Percentiles rank a stretch among this genome's conserved stretches.
These are phyloP conservation scores for Eucalyptus pauciflora DNA, from an alignment of 345 rosid species.

Conservation along the genomic window DNA sequence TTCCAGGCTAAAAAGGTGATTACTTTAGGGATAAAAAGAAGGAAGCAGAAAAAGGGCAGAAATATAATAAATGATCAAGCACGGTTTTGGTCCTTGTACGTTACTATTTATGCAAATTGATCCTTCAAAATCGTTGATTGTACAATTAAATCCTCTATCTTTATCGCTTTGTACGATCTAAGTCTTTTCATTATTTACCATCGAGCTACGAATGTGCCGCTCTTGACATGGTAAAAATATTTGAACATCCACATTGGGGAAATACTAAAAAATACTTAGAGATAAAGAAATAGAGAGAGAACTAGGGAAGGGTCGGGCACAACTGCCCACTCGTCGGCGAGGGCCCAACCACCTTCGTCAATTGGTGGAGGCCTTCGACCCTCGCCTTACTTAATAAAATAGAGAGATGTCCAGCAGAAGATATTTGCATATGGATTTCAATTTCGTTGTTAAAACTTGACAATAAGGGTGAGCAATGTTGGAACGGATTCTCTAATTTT, in stretches of 20 bases:
- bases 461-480: no score
- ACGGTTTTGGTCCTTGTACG: not conserved
- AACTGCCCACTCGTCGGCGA: not conserved
- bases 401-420: not conserved
- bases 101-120: not conserved
- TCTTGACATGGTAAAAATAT: not conserved
- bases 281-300: not conserved
- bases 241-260: not conserved
- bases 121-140: not conserved
- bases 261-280: not conserved
- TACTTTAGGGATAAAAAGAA: not conserved
- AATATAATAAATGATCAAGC: not conserved
- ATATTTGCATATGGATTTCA: not conserved
- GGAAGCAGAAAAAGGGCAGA: not conserved
- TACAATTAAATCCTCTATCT: not conserved
- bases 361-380: not conserved
- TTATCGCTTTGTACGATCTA: not conserved
- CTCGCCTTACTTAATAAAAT: not conserved
- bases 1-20: not conserved
- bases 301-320: not conserved
- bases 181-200: not conserved
- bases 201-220: not conserved
- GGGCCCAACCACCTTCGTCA: not conserved
- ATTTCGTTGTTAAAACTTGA: not conserved
- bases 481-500: no score